These are phyloP conservation scores for Thielaviopsis populi DNA, from an alignment of 2,329 filamentous ascomycete species.

Conservation along the genomic window DNA sequence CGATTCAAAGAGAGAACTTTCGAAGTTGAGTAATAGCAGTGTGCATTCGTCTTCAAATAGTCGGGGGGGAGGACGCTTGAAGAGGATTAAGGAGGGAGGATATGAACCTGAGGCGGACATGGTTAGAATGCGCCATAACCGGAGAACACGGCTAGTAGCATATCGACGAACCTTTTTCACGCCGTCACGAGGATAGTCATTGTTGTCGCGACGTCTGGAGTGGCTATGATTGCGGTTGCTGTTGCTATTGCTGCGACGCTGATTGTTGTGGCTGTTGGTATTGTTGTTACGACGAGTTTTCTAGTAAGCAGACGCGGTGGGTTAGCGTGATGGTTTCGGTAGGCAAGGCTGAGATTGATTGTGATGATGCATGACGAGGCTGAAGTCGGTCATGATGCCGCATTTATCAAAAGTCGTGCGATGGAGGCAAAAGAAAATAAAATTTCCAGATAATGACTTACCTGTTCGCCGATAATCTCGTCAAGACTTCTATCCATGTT, in stretches of 20 bases:
- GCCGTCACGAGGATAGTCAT: slow-evolving; percentile 29
- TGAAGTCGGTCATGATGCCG: neutral
- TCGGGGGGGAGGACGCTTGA: neutral
- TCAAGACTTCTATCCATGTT: slow-evolving; percentile 42
- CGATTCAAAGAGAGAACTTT: slow-evolving; percentile 1
- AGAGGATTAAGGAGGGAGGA: slow-evolving; percentile 10
- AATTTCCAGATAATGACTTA: slow-evolving; percentile 19
- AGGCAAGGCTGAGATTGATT: neutral
- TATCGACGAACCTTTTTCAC: slow-evolving; percentile 61
- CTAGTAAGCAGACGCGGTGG: neutral
- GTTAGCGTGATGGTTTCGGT: neutral
- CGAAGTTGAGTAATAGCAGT: neutral
- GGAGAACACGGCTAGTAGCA: neutral
- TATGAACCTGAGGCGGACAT: slow-evolving; percentile 11
- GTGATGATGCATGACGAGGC: slow-evolving; percentile 4
- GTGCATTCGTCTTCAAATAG: slow-evolving; percentile 1
- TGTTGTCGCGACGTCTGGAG: slow-evolving; percentile 16
- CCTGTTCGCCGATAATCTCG: slow-evolving; percentile 40
- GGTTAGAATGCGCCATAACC: neutral
- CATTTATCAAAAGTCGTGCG: neutral
- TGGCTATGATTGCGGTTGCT: neutral
- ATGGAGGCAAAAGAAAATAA: neutral
- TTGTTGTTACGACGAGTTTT: slow-evolving; percentile 11
- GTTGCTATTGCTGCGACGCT: slow-evolving; percentile 1
- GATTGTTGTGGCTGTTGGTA: neutral